Percentiles rank a stretch among this genome's conserved stretches.
phyloP scores from a whole-genome alignment of 495 filamentous ascomycete species.

The Lophiotrema nucula region DNA sequence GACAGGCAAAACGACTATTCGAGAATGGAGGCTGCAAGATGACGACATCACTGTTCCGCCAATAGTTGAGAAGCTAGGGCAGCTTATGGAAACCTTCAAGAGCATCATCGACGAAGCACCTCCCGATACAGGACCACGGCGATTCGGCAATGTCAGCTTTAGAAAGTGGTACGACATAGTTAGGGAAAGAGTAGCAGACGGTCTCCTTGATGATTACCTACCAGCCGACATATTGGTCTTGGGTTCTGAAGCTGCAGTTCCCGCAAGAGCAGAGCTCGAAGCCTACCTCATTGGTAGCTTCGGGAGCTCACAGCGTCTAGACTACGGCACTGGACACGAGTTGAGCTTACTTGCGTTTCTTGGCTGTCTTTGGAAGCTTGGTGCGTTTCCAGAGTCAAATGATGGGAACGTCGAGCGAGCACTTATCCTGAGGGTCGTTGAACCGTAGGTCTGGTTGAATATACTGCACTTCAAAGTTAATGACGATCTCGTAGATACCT shows the following conservation, averaged over 20 bases:
- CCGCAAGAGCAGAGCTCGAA: constrained; percentile 64
- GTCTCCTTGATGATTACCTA: constrained; percentile 62
- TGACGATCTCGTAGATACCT: constrained; percentile 63
- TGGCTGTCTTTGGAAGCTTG: constrained; percentile 85
- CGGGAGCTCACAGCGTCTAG: constrained; percentile 82
- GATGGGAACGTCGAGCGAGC: constrained; percentile 64
- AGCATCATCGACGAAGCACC: constrained; percentile 73
- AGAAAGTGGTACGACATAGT: constrained; percentile 74
- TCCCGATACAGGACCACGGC: constrained; percentile 76
- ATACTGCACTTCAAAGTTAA: background rate
- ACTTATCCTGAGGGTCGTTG: constrained; percentile 76
- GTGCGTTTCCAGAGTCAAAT: constrained; percentile 59
- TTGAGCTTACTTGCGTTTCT: constrained; percentile 91
- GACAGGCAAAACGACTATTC: constrained; percentile 33
- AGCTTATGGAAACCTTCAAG: constrained; percentile 60
- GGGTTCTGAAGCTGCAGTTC: constrained; percentile 17
- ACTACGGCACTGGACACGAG: constrained; percentile 97
- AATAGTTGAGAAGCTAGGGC: constrained; percentile 62
- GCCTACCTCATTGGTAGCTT: constrained; percentile 84
- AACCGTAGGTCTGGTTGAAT: constrained; percentile 58
- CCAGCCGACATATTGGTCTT: constrained; percentile 45
- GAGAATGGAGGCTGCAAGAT: constrained; percentile 54
- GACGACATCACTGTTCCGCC: constrained; percentile 53
- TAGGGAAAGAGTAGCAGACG: constrained; percentile 51
- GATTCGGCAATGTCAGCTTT: constrained; percentile 91